Evolutionary conservation across 305 asterid species (phyloP).

Genomic region (Withania somnifera): DNA sequence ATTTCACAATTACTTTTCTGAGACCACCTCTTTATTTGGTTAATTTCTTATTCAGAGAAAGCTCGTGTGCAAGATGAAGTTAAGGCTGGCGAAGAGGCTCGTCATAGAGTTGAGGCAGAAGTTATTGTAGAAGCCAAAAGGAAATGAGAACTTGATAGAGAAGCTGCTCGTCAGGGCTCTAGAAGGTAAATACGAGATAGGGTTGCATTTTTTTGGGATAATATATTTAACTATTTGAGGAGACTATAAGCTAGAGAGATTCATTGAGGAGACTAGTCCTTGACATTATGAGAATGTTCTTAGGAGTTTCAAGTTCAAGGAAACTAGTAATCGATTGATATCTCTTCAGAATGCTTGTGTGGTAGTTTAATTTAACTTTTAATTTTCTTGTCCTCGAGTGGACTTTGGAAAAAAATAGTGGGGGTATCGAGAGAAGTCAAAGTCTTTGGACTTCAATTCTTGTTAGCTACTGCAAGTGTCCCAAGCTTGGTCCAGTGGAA

Average conservation of each 20-base stretch:
- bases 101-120: conserved; percentile 67
- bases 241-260: conserved; percentile 62
- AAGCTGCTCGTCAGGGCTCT: conserved; percentile 83
- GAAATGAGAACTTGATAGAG: conserved; percentile 78
- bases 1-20: neutral
- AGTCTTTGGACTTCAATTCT: too few relatives aligned
- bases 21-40: neutral
- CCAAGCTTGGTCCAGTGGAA: too few relatives aligned
- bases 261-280: conserved; percentile 59
- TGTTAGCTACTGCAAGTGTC: too few relatives aligned
- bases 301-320: conserved; percentile 57
- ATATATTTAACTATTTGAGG: conserved; percentile 29
- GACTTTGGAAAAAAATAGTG: neutral
- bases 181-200: neutral
- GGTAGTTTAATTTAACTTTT: neutral
- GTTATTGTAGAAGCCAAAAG: conserved; percentile 72
- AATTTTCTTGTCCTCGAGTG: neutral
- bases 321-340: conserved; percentile 52
- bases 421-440: neutral
- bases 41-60: conserved; percentile 45
- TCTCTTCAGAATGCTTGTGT: neutral
- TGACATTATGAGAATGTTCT: conserved; percentile 53
- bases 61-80: conserved; percentile 94
- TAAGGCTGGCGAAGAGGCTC: conserved; percentile 93
- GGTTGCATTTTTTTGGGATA: neutral